A percentile compares a stretch with the other conserved stretches of the same genome.
phyloP scores from a whole-genome alignment of 192 early-diverging fungal species.

The Gorgonomyces haynaldii region DNA sequence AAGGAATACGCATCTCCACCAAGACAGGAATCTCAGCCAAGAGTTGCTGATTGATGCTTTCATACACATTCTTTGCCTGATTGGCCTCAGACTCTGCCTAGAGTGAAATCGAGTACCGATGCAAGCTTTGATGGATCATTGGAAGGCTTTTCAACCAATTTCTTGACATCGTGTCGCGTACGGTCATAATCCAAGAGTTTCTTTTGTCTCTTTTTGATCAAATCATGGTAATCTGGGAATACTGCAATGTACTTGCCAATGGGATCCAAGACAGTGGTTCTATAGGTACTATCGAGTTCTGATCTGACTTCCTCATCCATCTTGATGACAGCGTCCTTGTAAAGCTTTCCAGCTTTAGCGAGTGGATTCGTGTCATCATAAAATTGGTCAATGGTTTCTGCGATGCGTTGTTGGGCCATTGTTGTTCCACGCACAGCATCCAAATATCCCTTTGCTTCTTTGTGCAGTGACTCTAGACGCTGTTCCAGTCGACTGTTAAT shows the following conservation, averaged over 20 bases:
- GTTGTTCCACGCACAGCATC: slow-evolving; percentile 80
- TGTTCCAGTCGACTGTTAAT: slow-evolving; percentile 39
- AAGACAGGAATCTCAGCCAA: slow-evolving; percentile 81
- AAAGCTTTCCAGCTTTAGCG: slow-evolving; percentile 61
- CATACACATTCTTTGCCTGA: slow-evolving; percentile 64
- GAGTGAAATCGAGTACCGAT: slow-evolving; percentile 23
- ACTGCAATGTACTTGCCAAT: slow-evolving; percentile 66
- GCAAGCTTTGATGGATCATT: slow-evolving; percentile 58
- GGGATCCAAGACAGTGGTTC: slow-evolving; percentile 80
- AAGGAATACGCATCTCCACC: slow-evolving; percentile 75
- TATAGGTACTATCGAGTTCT: slow-evolving; percentile 79
- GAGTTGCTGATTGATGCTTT: slow-evolving; percentile 68
- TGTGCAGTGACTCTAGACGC: slow-evolving; percentile 71
- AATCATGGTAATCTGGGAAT: slow-evolving; percentile 89
- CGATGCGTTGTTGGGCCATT: slow-evolving; percentile 68
- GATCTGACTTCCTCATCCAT: slow-evolving; percentile 68
- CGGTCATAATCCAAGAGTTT: slow-evolving; percentile 87
- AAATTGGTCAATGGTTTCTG: slow-evolving; percentile 77
- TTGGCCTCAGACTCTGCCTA: slow-evolving; percentile 76
- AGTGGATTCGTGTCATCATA: slow-evolving; percentile 74
- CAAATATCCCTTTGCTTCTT: slow-evolving; percentile 88
- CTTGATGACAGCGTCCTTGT: slow-evolving; percentile 68
- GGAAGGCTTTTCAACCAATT: slow-evolving; percentile 68
- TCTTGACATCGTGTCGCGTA: slow-evolving; percentile 55
- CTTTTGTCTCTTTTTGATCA: slow-evolving; percentile 76